Evolutionary conservation across 768 basidiomycete species (phyloP).

Genomic region (Astraeus odoratus): DNA sequence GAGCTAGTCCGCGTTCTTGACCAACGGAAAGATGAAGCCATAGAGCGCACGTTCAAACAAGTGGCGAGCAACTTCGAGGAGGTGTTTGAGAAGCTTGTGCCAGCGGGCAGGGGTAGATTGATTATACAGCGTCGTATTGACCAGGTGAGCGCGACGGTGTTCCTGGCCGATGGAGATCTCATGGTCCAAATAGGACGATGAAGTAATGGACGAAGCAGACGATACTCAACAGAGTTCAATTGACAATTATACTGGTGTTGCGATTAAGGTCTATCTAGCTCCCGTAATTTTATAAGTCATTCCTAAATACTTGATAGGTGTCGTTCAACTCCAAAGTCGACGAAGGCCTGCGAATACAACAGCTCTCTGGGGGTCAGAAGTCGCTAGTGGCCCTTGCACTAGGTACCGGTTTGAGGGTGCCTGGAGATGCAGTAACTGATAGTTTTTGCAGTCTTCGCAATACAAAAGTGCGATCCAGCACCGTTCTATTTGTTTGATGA

Average conservation of each 20-base stretch:
- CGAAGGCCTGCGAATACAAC: constrained; percentile 93
- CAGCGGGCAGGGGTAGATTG: constrained; percentile 82
- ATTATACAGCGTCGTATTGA: constrained; percentile 92
- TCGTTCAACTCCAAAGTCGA: constrained; percentile 99
- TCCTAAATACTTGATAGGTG: constrained; percentile 45
- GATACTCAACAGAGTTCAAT: constrained; percentile 69
- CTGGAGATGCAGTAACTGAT: constrained; percentile 2
- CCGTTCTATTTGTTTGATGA: constrained; percentile 99
- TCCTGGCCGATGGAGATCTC: neutral
- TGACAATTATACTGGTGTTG: constrained; percentile 94
- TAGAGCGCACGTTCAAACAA: constrained; percentile 97
- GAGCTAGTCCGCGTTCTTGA: constrained; percentile 92
- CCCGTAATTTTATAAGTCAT: neutral
- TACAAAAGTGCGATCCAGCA: constrained; percentile 98
- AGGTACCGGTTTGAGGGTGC: constrained; percentile 37
- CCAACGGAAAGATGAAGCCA: constrained; percentile 96
- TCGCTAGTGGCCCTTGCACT: constrained; percentile 93
- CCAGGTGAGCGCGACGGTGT: constrained; percentile 39
- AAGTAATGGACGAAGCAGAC: constrained; percentile 61
- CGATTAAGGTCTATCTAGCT: constrained; percentile 65
- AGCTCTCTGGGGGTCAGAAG: constrained; percentile 96
- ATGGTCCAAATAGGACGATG: constrained; percentile 47
- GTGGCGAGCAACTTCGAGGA: constrained; percentile 96
- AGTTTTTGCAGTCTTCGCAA: constrained; percentile 75
- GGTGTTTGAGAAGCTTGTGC: constrained; percentile 94